These are phyloP conservation scores for Moesziomyces globuligerus DNA, from an alignment of 1,284 basidiomycete genomes.

Conservation along the genomic window DNA sequence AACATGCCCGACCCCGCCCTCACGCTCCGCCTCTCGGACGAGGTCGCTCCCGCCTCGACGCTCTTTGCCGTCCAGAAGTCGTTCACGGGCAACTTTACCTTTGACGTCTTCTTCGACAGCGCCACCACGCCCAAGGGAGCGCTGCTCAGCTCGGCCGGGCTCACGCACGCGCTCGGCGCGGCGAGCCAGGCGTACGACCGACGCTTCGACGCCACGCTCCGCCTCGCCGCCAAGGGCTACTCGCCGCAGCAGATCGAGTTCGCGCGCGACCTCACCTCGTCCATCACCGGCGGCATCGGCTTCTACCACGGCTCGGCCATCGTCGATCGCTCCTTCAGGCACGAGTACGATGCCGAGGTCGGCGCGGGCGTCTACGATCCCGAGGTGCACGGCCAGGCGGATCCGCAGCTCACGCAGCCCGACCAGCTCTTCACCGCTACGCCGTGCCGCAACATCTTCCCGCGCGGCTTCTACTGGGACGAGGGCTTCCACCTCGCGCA, in stretches of 20 bases:
- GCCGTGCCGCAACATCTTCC: slow-evolving; percentile 93
- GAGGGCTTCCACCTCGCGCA: slow-evolving; percentile 93
- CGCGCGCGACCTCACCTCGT: slow-evolving; percentile 87
- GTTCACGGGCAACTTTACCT: slow-evolving; percentile 82
- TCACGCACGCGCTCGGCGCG: slow-evolving; percentile 76
- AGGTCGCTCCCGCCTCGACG: slow-evolving; percentile 78
- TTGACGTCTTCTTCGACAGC: slow-evolving; percentile 86
- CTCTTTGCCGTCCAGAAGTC: slow-evolving; percentile 85
- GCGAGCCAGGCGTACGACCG: slow-evolving; percentile 75
- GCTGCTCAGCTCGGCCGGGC: slow-evolving; percentile 72
- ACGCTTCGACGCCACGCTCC: slow-evolving; percentile 78
- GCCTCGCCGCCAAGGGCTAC: slow-evolving; percentile 70
- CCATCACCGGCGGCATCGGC: slow-evolving; percentile 88
- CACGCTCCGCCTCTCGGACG: slow-evolving; percentile 79
- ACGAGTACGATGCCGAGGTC: slow-evolving; percentile 79
- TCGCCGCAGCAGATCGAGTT: slow-evolving; percentile 74
- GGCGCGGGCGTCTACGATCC: slow-evolving; percentile 50
- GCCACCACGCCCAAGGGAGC: slow-evolving; percentile 73
- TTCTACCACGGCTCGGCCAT: slow-evolving; percentile 93
- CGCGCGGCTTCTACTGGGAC: slow-evolving; percentile 96
- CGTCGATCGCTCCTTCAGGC: slow-evolving; percentile 82
- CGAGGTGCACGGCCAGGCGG: slow-evolving; percentile 47
- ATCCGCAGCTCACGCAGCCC: slow-evolving; percentile 71
- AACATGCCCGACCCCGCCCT: slow-evolving; percentile 80
- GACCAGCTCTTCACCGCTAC: slow-evolving; percentile 84